These are phyloP conservation scores for Acorus gramineus DNA, from an alignment of 106 monocot species.

Conservation along the genomic window DNA sequence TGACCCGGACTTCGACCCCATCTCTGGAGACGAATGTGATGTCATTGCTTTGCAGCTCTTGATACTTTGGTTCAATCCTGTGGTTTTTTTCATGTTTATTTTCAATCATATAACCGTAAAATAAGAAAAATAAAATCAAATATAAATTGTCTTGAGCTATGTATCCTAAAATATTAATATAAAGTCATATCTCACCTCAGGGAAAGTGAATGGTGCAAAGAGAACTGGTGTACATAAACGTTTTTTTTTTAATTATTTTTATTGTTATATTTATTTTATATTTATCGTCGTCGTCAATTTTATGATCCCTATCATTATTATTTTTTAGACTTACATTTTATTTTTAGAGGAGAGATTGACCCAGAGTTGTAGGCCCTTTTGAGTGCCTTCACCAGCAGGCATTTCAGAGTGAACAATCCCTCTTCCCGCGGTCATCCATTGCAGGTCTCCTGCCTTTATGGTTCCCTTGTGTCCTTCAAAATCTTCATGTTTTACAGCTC, in stretches of 20 bases:
- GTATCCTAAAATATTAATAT: too few species aligned
- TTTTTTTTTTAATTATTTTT: neutral
- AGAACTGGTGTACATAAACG: neutral
- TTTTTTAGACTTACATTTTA: conserved; percentile 39
- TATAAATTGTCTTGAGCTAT: too few species aligned
- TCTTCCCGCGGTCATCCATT: conserved; percentile 85
- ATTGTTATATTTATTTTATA: neutral
- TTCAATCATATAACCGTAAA: too few species aligned
- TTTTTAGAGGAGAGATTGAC: conserved; percentile 73
- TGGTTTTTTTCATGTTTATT: neutral
- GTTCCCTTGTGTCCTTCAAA: conserved; percentile 66
- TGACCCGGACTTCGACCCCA: conserved; percentile 56
- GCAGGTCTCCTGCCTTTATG: conserved; percentile 69
- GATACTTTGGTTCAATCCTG: conserved; percentile 78
- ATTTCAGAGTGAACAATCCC: conserved; percentile 73
- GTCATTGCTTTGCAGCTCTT: conserved; percentile 64
- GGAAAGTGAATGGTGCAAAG: too few species aligned
- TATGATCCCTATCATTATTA: too few species aligned
- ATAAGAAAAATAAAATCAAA: too few species aligned
- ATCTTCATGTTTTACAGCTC: conserved; percentile 71
- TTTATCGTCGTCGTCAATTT: too few species aligned
- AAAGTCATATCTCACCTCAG: too few species aligned
- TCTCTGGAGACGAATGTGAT: conserved; percentile 18
- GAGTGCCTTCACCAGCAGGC: conserved; percentile 31
- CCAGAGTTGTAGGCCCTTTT: conserved; percentile 74